Evolutionary conservation across 495 filamentous ascomycete genomes (phyloP).

Genomic region (Penicillium samsonianum): DNA sequence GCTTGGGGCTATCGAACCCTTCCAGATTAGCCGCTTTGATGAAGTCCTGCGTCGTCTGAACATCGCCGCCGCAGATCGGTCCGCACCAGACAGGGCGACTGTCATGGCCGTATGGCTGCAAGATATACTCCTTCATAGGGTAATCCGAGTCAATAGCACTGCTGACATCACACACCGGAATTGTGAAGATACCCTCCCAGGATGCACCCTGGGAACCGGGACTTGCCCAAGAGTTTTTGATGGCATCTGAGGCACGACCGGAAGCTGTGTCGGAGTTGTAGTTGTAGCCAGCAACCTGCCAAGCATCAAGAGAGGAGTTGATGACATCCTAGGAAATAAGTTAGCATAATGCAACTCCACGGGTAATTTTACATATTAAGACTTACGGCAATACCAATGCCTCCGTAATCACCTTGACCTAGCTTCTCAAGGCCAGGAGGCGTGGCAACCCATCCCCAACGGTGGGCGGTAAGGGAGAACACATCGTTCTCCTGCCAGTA

Average conservation of each 20-base stretch:
- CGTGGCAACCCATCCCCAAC: constrained; percentile 28
- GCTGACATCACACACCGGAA: too few species aligned
- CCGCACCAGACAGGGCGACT: too few species aligned
- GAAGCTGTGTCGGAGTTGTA: constrained; percentile 15
- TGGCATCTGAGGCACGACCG: constrained; percentile 20
- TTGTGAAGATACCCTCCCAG: too few species aligned
- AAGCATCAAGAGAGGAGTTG: constrained; percentile 29
- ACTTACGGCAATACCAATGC: constrained; percentile 19
- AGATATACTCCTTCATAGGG: too few species aligned
- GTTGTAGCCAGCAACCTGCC: constrained; percentile 27
- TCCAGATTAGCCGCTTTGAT: too few species aligned
- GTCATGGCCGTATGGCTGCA: too few species aligned
- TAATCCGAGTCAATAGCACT: too few species aligned
- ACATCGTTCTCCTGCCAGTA: constrained; percentile 28
- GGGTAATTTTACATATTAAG: background rate
- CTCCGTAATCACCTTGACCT: constrained; percentile 19
- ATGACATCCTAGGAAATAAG: constrained; percentile 22
- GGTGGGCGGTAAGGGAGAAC: constrained; percentile 23
- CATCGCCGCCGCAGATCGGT: too few species aligned
- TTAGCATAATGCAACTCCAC: background rate
- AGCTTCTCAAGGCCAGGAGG: constrained; percentile 21
- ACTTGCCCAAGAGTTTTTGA: constrained; percentile 20
- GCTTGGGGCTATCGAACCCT: too few species aligned
- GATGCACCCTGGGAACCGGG: too few species aligned
- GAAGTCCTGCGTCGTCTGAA: too few species aligned